phyloP scores from a whole-genome alignment of 129 eudicot genomes.

The Flaveria linearis region DNA sequence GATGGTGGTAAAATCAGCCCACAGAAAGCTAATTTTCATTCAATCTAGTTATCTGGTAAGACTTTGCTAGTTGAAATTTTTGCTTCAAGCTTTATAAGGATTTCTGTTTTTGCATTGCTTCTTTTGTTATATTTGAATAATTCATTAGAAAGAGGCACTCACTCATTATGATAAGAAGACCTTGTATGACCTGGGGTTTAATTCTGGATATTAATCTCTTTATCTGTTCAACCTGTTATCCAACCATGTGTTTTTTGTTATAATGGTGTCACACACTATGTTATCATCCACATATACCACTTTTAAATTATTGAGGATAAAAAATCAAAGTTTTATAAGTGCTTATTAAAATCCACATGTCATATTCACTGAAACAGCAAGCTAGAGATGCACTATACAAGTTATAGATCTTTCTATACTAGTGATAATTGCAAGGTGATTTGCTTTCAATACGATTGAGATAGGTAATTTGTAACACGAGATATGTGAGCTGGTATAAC shows the following conservation, averaged over 20 bases:
- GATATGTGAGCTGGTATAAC: neutral
- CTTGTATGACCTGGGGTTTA: neutral
- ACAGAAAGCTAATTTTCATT: constrained; percentile 1
- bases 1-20: constrained; percentile 36
- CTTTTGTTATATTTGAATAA: neutral
- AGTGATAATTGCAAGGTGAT: neutral
- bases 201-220: neutral
- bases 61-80: neutral
- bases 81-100: constrained; percentile 5
- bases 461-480: neutral
- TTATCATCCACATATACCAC: neutral
- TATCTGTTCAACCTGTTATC: neutral
- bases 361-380: neutral
- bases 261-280: neutral
- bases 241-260: neutral
- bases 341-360: neutral
- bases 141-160: neutral
- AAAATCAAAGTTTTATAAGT: neutral
- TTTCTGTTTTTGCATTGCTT: constrained; percentile 1
- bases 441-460: neutral
- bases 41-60: constrained; percentile 27
- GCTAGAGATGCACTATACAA: constrained; percentile 5
- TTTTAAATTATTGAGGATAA: too few species aligned
- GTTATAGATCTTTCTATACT: neutral
- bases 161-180: neutral